Conservation (phyloP, 2,329 filamentous ascomycete genomes). For the Pseudofabraea citricarpa region DNA sequence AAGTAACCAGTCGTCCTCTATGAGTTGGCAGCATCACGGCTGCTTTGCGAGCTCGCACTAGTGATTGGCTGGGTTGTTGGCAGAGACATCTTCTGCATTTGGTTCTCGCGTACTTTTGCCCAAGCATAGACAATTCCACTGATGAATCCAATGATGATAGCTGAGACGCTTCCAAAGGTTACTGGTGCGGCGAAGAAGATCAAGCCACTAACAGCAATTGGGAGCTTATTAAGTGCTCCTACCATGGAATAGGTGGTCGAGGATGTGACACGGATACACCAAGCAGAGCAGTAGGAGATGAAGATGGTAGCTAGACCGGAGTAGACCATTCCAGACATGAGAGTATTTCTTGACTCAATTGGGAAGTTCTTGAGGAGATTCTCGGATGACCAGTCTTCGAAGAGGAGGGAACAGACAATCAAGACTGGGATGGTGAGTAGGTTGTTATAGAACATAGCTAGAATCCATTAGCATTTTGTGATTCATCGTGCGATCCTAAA, state of each 20-base stretch:
- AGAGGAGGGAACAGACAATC: conserved; percentile 70
- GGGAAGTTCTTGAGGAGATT: conserved; percentile 92
- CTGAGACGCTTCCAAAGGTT: conserved; percentile 85
- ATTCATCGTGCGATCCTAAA: no score
- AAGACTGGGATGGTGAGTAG: conserved; percentile 92
- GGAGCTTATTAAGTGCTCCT: conserved; percentile 94
- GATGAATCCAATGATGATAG: conserved; percentile 86
- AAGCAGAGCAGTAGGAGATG: conserved; percentile 99
- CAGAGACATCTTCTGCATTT: conserved; percentile 58
- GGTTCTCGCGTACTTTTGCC: conserved; percentile 77
- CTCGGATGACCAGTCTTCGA: conserved; percentile 85
- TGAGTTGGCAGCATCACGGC: conserved; percentile 68
- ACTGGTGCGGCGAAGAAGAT: conserved; percentile 94
- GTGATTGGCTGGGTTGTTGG: conserved; percentile 67
- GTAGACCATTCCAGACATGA: conserved; percentile 86
- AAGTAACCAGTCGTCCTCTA: no score
- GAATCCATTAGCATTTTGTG: conserved; percentile 26
- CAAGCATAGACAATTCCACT: conserved; percentile 88
- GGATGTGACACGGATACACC: conserved; percentile 96
- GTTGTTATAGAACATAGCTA: conserved; percentile 99
- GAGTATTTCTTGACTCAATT: conserved; percentile 67
- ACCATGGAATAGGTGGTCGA: conserved; percentile 99
- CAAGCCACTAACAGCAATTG: conserved; percentile 86
- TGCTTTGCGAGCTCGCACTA: conserved; percentile 89
- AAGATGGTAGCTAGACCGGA: conserved; percentile 91